Percentiles rank a stretch among this genome's conserved stretches.
Conservation (phyloP, 2,329 filamentous ascomycete genomes). For the Exserohilum rostratum region DNA sequence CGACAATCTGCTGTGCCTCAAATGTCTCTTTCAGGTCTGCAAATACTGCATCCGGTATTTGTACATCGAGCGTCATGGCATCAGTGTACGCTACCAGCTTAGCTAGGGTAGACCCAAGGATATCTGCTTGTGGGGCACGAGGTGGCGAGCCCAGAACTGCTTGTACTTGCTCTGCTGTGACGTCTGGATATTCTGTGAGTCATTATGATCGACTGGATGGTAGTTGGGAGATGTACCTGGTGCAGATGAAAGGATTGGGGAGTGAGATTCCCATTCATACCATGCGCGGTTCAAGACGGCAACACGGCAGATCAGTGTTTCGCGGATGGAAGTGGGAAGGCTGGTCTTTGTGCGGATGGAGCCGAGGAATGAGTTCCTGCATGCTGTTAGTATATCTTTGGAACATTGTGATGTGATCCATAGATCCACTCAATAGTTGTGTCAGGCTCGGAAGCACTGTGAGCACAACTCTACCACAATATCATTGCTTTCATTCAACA, state of each 20-base stretch:
- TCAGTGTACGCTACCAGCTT: constrained; percentile 76
- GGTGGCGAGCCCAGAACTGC: constrained; percentile 33
- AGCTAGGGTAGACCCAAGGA: constrained; percentile 66
- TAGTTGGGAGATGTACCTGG: constrained; percentile 4
- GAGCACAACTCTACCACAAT: too few species aligned
- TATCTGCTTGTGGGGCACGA: constrained; percentile 4
- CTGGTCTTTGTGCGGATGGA: constrained; percentile 61
- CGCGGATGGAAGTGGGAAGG: constrained; percentile 63
- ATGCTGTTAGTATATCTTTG: not conserved
- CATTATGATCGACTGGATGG: not conserved
- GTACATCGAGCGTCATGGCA: constrained; percentile 79
- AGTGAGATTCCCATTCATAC: constrained; percentile 86
- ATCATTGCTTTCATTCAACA: too few species aligned
- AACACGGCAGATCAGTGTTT: constrained; percentile 81
- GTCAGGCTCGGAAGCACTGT: too few species aligned
- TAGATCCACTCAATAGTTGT: too few species aligned
- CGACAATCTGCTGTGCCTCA: constrained; percentile 74
- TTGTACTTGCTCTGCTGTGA: constrained; percentile 58
- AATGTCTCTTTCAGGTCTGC: constrained; percentile 66
- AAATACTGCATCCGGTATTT: constrained; percentile 73
- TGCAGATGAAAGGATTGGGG: constrained; percentile 61
- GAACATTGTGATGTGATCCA: not conserved
- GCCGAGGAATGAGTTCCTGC: constrained; percentile 61
- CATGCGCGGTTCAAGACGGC: constrained; percentile 80
- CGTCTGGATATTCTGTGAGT: constrained; percentile 56